Evolutionary conservation across 1,139 yeast genomes (phyloP).

Genomic region (Nematodospora anomalae): DNA sequence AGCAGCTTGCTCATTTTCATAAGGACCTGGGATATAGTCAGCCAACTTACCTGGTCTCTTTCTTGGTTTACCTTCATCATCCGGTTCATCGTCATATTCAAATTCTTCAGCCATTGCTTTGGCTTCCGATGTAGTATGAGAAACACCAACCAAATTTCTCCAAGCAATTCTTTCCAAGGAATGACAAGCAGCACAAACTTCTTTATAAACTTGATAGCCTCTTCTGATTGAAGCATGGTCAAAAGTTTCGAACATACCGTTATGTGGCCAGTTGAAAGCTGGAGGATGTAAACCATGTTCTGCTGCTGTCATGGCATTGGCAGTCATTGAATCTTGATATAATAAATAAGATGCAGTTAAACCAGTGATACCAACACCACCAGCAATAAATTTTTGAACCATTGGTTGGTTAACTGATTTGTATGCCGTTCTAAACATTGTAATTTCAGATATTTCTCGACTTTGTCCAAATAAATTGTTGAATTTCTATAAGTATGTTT

Average conservation of each 20-base stretch:
- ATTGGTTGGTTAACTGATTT: constrained; percentile 27
- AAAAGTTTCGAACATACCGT: constrained; percentile 86
- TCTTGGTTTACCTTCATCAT: constrained; percentile 98
- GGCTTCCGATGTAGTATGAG: constrained; percentile 89
- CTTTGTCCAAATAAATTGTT: neutral
- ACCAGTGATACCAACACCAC: constrained; percentile 68
- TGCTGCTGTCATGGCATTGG: constrained; percentile 97
- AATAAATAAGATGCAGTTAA: constrained; percentile 71
- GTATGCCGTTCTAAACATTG: constrained; percentile 33
- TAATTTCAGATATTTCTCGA: constrained; percentile 2
- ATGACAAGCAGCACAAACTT: constrained; percentile 99
- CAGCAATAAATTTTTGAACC: constrained; percentile 57
- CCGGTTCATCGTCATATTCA: constrained; percentile 99
- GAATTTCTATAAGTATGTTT: too few species aligned
- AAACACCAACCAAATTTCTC: constrained; percentile 97
- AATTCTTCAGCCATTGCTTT: constrained; percentile 94
- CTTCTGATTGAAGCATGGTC: constrained; percentile 98
- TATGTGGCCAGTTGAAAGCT: constrained; percentile 89
- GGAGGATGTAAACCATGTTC: constrained; percentile 99
- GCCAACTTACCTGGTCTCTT: constrained; percentile 98
- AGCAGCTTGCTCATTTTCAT: constrained; percentile 97
- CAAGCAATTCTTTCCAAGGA: constrained; percentile 96
- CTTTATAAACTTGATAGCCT: constrained; percentile 98
- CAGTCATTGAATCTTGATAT: constrained; percentile 78
- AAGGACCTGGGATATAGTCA: constrained; percentile 93